Percentiles rank a stretch among this genome's conserved stretches.
Evolutionary conservation across 164 flowering plant species (phyloP).

Genomic region (Malania oleifera): DNA sequence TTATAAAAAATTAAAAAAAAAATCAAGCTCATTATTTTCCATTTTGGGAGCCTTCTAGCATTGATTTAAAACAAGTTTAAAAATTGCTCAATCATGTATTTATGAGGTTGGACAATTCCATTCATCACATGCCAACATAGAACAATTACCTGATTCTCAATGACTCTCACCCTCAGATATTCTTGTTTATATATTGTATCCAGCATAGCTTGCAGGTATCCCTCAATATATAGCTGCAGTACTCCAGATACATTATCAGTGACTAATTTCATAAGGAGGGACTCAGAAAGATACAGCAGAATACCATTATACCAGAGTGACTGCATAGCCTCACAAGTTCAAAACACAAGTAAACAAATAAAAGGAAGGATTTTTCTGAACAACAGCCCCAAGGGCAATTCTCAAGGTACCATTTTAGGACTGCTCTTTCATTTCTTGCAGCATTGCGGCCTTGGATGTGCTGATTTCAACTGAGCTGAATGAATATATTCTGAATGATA

Average conservation of each 20-base stretch:
- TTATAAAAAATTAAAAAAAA: neutral
- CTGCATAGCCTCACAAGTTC: neutral
- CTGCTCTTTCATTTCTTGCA: too few relatives aligned
- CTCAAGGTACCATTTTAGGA: too few relatives aligned
- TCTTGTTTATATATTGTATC: constrained; percentile 85
- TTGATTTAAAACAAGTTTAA: neutral
- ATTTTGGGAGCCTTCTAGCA: neutral
- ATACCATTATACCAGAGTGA: neutral
- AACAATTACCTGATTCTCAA: constrained; percentile 67
- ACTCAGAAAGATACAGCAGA: neutral
- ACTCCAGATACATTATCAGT: constrained; percentile 8
- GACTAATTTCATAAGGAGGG: neutral
- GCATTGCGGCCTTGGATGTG: too few relatives aligned
- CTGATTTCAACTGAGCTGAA: too few relatives aligned
- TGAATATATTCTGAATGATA: too few relatives aligned
- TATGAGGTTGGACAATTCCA: neutral
- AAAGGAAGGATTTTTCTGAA: too few relatives aligned
- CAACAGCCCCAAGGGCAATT: too few relatives aligned
- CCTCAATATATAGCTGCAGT: constrained; percentile 89
- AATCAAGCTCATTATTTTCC: neutral
- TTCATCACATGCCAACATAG: neutral
- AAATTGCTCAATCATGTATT: neutral
- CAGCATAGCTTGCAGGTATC: constrained; percentile 94
- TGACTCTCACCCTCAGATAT: constrained; percentile 82
- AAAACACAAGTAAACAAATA: neutral